Percentiles rank a stretch among this genome's conserved stretches.
Conservation (phyloP, 2,329 filamentous ascomycete species). For the Shiraia sp. region DNA sequence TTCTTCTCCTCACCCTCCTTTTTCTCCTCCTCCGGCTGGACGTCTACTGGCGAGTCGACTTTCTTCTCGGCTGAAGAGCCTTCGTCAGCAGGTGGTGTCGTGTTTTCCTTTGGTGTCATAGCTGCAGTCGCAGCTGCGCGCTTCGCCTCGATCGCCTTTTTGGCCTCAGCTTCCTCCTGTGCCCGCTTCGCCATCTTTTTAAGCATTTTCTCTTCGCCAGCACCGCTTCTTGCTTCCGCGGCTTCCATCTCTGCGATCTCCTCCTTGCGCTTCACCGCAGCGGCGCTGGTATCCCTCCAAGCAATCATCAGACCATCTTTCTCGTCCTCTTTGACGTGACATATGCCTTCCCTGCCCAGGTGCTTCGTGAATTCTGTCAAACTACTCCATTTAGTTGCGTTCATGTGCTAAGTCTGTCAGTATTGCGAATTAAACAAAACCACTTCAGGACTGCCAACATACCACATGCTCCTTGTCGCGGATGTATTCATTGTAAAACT, state of each 20-base stretch:
- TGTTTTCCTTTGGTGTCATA: slow-evolving; percentile 42
- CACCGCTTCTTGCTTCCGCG: slow-evolving; percentile 88
- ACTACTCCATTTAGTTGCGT: slow-evolving; percentile 84
- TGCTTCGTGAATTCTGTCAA: slow-evolving; percentile 89
- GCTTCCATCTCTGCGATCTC: slow-evolving; percentile 81
- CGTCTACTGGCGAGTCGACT: slow-evolving; percentile 64
- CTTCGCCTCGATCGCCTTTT: slow-evolving; percentile 44
- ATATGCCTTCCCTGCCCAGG: slow-evolving; percentile 83
- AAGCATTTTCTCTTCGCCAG: slow-evolving; percentile 81
- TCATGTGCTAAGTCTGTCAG: too few species aligned
- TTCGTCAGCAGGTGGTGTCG: slow-evolving; percentile 30
- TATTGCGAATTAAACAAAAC: too few species aligned
- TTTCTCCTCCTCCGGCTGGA: slow-evolving; percentile 85
- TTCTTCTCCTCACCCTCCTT: slow-evolving; percentile 51
- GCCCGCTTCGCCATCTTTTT: slow-evolving; percentile 82
- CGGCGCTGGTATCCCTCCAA: slow-evolving; percentile 91
- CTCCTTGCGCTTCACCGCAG: slow-evolving; percentile 78
- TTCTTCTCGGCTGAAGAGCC: slow-evolving; percentile 40
- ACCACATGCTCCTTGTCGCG: slow-evolving; percentile 68
- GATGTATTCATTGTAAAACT: slow-evolving; percentile 96
- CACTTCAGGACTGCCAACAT: too few species aligned
- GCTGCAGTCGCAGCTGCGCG: slow-evolving; percentile 49
- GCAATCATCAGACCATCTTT: slow-evolving; percentile 83
- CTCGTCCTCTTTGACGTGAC: slow-evolving; percentile 80
- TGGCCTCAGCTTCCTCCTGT: slow-evolving; percentile 56